Evolutionary conservation across 805 yeast genomes (phyloP).

Genomic region (Blastobotrys muscicola): DNA sequence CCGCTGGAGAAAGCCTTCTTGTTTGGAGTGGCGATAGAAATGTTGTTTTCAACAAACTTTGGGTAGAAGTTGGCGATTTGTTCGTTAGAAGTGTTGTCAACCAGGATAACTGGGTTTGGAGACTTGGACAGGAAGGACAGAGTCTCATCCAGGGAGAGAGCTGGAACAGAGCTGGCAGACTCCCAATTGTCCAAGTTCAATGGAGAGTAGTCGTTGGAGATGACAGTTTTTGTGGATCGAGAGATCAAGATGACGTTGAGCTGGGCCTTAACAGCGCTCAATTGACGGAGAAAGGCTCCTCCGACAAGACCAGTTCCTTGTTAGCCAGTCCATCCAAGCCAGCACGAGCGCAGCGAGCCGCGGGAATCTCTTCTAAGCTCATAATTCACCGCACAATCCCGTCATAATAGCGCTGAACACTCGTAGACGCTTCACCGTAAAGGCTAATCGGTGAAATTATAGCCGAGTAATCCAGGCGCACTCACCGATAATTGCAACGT

Average conservation of each 20-base stretch:
- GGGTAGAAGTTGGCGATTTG: constrained; percentile 72
- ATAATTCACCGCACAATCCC: no score
- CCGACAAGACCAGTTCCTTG: constrained; percentile 92
- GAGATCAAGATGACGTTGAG: constrained; percentile 79
- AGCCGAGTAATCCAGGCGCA: neutral
- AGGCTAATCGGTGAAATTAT: neutral
- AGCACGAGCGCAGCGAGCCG: neutral
- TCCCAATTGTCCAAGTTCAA: constrained; percentile 56
- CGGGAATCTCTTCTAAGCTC: neutral
- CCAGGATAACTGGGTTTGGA: constrained; percentile 66
- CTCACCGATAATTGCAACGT: constrained; percentile 61
- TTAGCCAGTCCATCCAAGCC: constrained; percentile 4
- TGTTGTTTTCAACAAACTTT: constrained; percentile 58
- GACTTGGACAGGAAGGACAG: constrained; percentile 55
- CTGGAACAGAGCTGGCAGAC: constrained; percentile 37
- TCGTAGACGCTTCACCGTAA: no score
- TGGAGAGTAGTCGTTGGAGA: constrained; percentile 61
- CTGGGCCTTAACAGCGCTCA: constrained; percentile 45
- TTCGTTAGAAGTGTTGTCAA: constrained; percentile 90
- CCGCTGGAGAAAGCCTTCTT: constrained; percentile 91
- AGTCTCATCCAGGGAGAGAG: constrained; percentile 49
- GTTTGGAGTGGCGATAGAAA: constrained; percentile 96
- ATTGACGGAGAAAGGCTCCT: constrained; percentile 77
- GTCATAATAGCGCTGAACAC: no score
- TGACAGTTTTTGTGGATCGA: constrained; percentile 58